Conservation (phyloP, 768 basidiomycete species). For the Mycena venus region DNA sequence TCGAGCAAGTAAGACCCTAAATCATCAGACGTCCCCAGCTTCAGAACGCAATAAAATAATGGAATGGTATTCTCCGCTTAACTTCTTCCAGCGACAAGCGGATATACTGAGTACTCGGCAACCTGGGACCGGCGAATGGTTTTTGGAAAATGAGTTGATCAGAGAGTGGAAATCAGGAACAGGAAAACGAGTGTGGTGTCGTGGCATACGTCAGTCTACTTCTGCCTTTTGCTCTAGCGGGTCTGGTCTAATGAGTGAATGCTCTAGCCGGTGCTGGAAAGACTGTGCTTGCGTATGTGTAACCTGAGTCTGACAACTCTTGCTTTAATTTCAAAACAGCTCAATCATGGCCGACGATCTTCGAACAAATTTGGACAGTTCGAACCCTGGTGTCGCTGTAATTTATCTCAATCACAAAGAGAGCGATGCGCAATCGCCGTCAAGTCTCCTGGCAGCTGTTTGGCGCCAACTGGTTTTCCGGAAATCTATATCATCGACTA, state of each 20-base stretch:
- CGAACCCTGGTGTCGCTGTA: background rate
- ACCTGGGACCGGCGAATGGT: background rate
- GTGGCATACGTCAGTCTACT: background rate
- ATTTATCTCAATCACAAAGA: conserved; percentile 23
- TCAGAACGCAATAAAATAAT: background rate
- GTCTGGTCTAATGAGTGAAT: background rate
- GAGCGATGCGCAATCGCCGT: background rate
- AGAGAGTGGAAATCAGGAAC: background rate
- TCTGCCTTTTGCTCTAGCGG: too few species aligned
- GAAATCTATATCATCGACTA: background rate
- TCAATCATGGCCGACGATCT: background rate
- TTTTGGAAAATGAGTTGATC: background rate
- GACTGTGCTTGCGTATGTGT: background rate
- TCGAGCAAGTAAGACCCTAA: too few species aligned
- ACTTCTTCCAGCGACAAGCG: conserved; percentile 8
- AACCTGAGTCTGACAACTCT: background rate
- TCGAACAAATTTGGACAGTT: background rate
- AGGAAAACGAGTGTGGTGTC: background rate
- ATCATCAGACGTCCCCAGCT: background rate
- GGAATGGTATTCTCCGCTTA: conserved; percentile 1
- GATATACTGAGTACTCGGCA: background rate
- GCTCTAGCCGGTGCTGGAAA: background rate
- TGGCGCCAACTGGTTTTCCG: conserved; percentile 5
- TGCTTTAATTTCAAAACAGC: background rate
- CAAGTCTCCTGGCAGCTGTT: background rate